Evolutionary conservation across 192 early-diverging fungal genomes (phyloP), one percentile per base, ranked within the genome.

Genomic region (Coemansia sp.): DNA sequence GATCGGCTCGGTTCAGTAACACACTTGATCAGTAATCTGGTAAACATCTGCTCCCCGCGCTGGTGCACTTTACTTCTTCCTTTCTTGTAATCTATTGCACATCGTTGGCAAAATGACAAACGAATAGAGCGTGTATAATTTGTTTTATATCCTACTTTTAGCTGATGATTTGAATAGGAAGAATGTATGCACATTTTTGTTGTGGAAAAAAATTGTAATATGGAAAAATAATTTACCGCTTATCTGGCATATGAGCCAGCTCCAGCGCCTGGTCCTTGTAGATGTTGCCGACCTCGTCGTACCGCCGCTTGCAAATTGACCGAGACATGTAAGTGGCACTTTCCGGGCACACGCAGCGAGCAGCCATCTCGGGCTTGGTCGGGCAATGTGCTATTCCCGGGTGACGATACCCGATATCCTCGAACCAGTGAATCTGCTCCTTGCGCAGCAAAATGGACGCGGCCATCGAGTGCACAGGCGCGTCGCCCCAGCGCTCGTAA

Each of bases 401-500:
- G 49, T 89, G 87, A 45, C 85, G 68, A 67, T 89, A 89, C 6
- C 87, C 89, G 50, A 91, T 82, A 59, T 91, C 86, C 56, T 89
- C 85, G 59, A 89, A 91, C 65, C 84, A 89, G 46, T 89, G 87
- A 6, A 91, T 75, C 65, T 89, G 63, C 29, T 78, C 78, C 46
- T 85, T 87, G 16, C 57, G 33, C 63, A 89, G 65, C 30, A 86
- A 73, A 7, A 91, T 65, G 28, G 83, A 66, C 3, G 81, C 87
- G 12, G 76, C 85, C 35, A 91, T 71, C 12, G 87, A 87, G 71
- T 91, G 89, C 7, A 91, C 81, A 28, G 85, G 85, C 19, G 85
- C 81, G 52, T 81, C 81, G 47, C 73, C 81, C 76, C 81, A 86
- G 19, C 85, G 65, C 67, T 85, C 87, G 65, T 88, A 88, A 40